Evolutionary conservation across 495 filamentous ascomycete genomes (phyloP).

Genomic region (Neurospora sp.): DNA sequence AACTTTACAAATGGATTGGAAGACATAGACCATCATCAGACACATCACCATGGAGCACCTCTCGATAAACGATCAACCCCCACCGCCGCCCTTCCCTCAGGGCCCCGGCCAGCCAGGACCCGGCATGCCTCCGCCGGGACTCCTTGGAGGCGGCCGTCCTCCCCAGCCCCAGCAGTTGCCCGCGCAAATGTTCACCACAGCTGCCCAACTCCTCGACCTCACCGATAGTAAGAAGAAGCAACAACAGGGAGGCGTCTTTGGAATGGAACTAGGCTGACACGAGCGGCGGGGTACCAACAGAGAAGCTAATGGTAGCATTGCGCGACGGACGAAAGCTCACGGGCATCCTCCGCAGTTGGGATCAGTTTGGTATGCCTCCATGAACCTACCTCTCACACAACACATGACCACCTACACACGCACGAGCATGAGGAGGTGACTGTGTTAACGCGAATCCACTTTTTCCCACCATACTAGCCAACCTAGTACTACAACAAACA

Average conservation of each 20-base stretch:
- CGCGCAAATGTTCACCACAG: constrained; percentile 96
- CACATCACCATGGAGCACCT: constrained; percentile 38
- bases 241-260: not conserved
- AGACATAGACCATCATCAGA: constrained; percentile 1
- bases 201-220: constrained; percentile 85
- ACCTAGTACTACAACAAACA: constrained; percentile 87
- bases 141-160: constrained; percentile 20
- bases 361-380: constrained; percentile 74
- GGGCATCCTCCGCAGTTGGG: constrained; percentile 90
- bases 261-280: constrained; percentile 6
- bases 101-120: constrained; percentile 8
- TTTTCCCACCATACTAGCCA: constrained; percentile 46
- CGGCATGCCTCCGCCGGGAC: constrained; percentile 15
- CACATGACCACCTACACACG: not conserved
- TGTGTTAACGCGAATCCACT: constrained; percentile 5
- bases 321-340: constrained; percentile 90
- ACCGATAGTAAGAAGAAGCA: constrained; percentile 80
- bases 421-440: not conserved
- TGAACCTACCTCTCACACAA: not conserved
- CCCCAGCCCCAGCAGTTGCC: constrained; percentile 50
- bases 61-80: constrained; percentile 33
- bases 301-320: constrained; percentile 84
- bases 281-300: constrained; percentile 33
- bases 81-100: constrained; percentile 14
- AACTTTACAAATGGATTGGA: constrained; percentile 6